These are phyloP conservation scores for Trifolium dubium DNA, from an alignment of 306 rosid species.

Conservation along the genomic window DNA sequence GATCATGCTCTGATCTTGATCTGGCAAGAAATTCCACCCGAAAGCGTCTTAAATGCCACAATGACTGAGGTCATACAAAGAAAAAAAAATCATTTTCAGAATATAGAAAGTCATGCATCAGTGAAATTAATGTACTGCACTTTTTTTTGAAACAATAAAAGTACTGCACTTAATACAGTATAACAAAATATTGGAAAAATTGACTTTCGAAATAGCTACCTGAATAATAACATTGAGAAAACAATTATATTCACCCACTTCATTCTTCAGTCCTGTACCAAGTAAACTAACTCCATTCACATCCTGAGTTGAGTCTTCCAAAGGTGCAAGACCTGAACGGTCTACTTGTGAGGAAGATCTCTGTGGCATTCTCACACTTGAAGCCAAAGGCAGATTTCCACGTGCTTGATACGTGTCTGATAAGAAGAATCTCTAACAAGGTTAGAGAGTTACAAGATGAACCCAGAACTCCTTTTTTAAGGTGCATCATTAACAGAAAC, in stretches of 20 bases:
- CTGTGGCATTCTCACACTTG: conserved; percentile 50
- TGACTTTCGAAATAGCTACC: conserved; percentile 50
- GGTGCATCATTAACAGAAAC: conserved; percentile 22
- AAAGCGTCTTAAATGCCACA: conserved; percentile 88
- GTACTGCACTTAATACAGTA: conserved; percentile 1
- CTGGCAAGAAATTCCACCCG: conserved; percentile 80
- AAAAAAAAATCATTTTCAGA: conserved; percentile 44
- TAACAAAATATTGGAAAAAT: conserved; percentile 34
- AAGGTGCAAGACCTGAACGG: conserved; percentile 42
- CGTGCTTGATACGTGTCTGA: conserved; percentile 78
- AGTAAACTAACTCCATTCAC: conserved; percentile 51
- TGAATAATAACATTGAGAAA: conserved; percentile 97
- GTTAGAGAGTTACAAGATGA: conserved; percentile 43
- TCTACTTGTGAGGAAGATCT: conserved; percentile 57
- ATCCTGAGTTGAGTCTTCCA: conserved; percentile 48
- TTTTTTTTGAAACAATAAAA: background rate
- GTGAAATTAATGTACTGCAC: conserved; percentile 21
- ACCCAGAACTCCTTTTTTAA: conserved; percentile 9
- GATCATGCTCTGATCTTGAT: conserved; percentile 79
- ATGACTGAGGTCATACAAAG: conserved; percentile 66
- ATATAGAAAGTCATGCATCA: conserved; percentile 22
- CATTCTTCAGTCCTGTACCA: conserved; percentile 94
- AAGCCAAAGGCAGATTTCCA: conserved; percentile 53
- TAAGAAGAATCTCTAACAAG: conserved; percentile 46
- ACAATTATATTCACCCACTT: conserved; percentile 99